Base-by-base conservation (phyloP, 139 green algal species). In the Volvox africanus region DNA sequence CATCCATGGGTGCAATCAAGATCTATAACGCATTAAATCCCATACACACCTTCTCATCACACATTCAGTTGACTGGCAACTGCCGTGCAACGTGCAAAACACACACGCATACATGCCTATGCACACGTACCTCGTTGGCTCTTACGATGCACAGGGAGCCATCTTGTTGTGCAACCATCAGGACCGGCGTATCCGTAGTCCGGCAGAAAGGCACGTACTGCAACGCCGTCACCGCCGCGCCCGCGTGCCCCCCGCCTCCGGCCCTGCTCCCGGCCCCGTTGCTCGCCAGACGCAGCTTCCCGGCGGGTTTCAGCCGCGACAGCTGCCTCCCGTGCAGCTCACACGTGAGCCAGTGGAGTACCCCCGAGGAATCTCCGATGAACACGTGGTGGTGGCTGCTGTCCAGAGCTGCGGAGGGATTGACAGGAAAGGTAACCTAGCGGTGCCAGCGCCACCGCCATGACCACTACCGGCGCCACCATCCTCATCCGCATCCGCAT, bases 181-280 rank as follows among this genome's bases (percentile, higher is more conserved):
- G 71, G 11, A 93, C 81, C 2, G 92, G 67, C 5, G 75, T 89
- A 33, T 92, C 88, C 1, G 92, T 92, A 24, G 82, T 89, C 0
- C 73, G 82, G 36, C 92, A 94, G 88, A 92, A 94, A 0, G 92
- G 92, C 84, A 94, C 73, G 76, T 89, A 94, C 83, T 92, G 73
- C 68, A 93, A 61, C 30, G 30, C 50, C 13, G 36, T 82, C 20
- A 87, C 79, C 5, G 55, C 30, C 61, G 50, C 12, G 11, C 61
- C 30, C 14, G 35, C 50, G 18, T 83, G 79, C 11, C 44, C 50
- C 19, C 76, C 65, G 79, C 65, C 50, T 32, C 55, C 73, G 86
- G 44, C 44, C 44, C 44, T 9, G 44, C 44, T 55, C 44, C 71
- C 79, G 68, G 0, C 22, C 16, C 78, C 36, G 21, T 61, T 36